phyloP scores from a whole-genome alignment of 177 flowering plant species.

The Vitis hybrid region DNA sequence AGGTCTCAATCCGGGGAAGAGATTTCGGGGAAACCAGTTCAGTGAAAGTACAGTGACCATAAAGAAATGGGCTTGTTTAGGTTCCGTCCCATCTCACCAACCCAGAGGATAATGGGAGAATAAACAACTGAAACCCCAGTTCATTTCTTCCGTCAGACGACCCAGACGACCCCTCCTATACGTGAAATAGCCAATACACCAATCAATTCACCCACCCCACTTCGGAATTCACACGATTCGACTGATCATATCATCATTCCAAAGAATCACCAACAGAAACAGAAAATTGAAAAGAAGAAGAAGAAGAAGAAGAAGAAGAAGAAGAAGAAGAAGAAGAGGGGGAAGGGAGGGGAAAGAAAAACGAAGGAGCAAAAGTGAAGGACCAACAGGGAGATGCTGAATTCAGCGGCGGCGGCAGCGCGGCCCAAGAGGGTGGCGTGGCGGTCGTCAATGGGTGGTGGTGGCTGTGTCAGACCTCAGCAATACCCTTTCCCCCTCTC shows the following conservation, averaged over 20 bases:
- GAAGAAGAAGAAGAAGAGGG: neutral
- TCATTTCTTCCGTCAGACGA: neutral
- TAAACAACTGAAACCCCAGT: neutral
- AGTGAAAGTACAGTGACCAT: neutral
- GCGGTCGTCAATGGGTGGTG: constrained; percentile 21
- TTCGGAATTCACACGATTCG: neutral
- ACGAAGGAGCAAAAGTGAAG: neutral
- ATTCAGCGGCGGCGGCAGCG: constrained; percentile 6
- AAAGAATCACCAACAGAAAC: neutral
- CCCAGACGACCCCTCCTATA: neutral
- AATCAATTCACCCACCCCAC: neutral
- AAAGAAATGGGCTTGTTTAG: constrained; percentile 3
- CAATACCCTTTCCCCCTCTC: neutral
- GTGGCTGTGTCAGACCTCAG: constrained; percentile 17
- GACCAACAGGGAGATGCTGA: neutral
- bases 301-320: neutral
- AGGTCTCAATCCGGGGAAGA: constrained; percentile 8
- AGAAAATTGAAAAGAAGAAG: neutral
- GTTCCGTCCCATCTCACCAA: constrained; percentile 10
- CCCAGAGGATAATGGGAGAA: neutral
- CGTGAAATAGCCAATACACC: neutral
- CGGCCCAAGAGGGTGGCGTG: constrained; percentile 10
- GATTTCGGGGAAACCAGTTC: neutral
- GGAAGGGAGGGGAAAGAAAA: constrained; percentile 2
- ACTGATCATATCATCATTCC: no score